These are phyloP conservation scores for Solanum okadae DNA, from an alignment of 257 asterid genomes.

Conservation along the genomic window DNA sequence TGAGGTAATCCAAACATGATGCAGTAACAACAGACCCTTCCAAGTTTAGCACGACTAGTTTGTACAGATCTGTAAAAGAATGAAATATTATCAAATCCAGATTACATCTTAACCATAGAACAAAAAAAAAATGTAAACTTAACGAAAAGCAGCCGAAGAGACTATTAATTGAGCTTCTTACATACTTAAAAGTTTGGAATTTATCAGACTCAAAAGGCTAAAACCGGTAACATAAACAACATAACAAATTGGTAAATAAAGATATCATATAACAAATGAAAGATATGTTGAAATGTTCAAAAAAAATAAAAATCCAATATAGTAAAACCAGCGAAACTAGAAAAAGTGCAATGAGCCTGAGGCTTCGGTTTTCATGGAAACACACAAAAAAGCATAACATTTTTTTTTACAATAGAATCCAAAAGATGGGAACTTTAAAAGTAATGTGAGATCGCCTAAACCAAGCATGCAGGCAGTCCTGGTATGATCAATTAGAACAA, in stretches of 20 bases:
- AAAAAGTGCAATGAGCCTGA: neutral
- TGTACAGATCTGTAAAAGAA: neutral
- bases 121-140: neutral
- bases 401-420: neutral
- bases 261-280: neutral
- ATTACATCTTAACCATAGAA: neutral
- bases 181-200: neutral
- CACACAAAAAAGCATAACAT: neutral
- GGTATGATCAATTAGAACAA: neutral
- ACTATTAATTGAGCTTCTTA: neutral
- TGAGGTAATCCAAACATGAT: constrained; percentile 3
- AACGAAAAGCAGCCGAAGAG: neutral
- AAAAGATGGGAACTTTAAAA: neutral
- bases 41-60: neutral
- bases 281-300: neutral
- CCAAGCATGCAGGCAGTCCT: neutral
- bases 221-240: neutral
- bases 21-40: constrained; percentile 5
- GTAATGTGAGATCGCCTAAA: neutral
- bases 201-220: neutral
- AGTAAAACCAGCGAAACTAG: neutral
- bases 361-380: neutral
- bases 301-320: neutral
- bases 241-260: neutral
- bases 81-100: neutral